These are phyloP conservation scores for Seiridium unicorne DNA, from an alignment of 2,329 filamentous ascomycete genomes.

Conservation along the genomic window DNA sequence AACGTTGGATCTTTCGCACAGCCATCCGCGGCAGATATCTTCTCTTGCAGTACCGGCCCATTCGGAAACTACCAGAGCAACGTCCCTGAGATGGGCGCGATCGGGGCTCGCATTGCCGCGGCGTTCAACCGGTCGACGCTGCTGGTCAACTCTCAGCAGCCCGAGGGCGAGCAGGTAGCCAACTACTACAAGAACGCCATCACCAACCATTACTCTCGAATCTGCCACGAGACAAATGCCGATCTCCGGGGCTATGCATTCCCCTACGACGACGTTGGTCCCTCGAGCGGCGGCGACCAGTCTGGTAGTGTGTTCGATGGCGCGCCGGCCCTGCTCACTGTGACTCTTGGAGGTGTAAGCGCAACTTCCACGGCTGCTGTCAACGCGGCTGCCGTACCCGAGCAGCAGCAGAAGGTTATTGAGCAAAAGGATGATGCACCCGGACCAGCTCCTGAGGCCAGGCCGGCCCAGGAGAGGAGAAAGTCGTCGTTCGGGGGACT, in stretches of 20 bases:
- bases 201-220: slow-evolving; percentile 67
- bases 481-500: background rate
- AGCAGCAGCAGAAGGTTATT: background rate
- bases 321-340: slow-evolving; percentile 52
- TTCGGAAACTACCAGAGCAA: slow-evolving; percentile 45
- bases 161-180: slow-evolving; percentile 44
- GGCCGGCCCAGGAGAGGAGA: background rate
- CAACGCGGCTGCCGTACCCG: background rate
- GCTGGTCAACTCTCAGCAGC: slow-evolving; percentile 49
- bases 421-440: background rate
- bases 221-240: slow-evolving; percentile 60
- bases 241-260: slow-evolving; percentile 67
- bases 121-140: slow-evolving; percentile 75
- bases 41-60: slow-evolving; percentile 43
- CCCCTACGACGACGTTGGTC: slow-evolving; percentile 68
- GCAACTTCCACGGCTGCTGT: background rate
- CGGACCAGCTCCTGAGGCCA: background rate
- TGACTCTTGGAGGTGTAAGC: slow-evolving; percentile 49
- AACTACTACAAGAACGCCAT: slow-evolving; percentile 52
- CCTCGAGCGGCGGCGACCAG: slow-evolving; percentile 54
- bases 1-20: slow-evolving; percentile 39
- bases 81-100: slow-evolving; percentile 50
- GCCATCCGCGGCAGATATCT: slow-evolving; percentile 38
- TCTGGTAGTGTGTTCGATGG: slow-evolving; percentile 60
- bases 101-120: slow-evolving; percentile 72